Base-by-base conservation (phyloP, 1,139 yeast species). In the Ashbya aceris region DNA sequence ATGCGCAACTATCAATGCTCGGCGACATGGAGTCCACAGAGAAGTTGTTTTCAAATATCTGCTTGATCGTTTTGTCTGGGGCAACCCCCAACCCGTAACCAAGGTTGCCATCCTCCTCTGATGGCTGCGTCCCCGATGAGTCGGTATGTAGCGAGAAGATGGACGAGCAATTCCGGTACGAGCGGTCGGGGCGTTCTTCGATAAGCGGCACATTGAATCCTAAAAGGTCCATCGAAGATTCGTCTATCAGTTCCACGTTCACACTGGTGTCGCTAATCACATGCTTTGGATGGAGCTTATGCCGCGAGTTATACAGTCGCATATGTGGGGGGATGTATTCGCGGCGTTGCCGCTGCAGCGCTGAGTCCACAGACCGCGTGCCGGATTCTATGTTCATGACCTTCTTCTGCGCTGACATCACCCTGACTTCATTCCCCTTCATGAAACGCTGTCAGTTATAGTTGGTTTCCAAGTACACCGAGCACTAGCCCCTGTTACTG, bases 151-250 rank as follows among this genome's bases (percentile, higher is more conserved):
- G 12, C 8, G 42, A 40, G 36, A 40, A 40, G n/a, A 40, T 20
- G 12, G 42, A 40, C 4, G 42, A 36, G 10, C 40, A 40, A 7
- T 36, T 27, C 7, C 40, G 36, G 31, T 30, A 35, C n/a, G n/a
- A 20, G 8, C 35, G 12, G 30, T 29, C 26, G 8, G 20, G 8
- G 12, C 27, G 13, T 8, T 12, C 27, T 9, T 23, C 17, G 11
- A 35, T 27, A 3, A 36, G 26, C 8, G 42, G 42, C 8, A 40
- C 42, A 12, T 30, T 28, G 27, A 14, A 36, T 10, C 29, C 20
- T n/a, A 34, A 8, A 9, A 34, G 29, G 8, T 23, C 12, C n/a
- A 23, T 34, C 14, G 37, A n/a, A n/a, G n/a, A n/a, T 10, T 23
- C 14, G n/a, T 14, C 29, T n/a, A 29, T 9, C 14, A 34, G n/a